Base-by-base conservation (phyloP, 345 rosid genomes). In the Hibiscus mutabilis region DNA sequence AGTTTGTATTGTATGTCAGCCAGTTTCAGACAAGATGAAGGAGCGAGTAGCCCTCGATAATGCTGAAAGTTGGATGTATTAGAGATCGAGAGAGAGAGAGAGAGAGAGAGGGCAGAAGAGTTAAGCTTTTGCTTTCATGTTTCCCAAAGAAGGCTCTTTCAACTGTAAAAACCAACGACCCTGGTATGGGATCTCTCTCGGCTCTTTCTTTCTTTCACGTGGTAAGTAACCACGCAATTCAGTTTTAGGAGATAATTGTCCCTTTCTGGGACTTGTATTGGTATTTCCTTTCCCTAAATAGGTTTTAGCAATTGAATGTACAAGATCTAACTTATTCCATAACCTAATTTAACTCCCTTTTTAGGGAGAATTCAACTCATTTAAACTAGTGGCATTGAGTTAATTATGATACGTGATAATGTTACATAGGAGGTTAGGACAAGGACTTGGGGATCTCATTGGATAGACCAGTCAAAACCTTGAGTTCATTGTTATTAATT, bases 21-120 rank as follows among this genome's bases (percentile, higher is more conserved):
- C 18, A n/a, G 73, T 67, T 69, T 66, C 58, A 72, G 78, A 67
- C 56, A 73, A 73, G 76, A 75, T 71, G 60, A 69, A 70, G 75
- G 76, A 61, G 76, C 42, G 58, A 55, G 68, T 57, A 19, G 10
- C 4, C 72, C 84, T 83, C 82, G 82, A 80, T 59, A 83, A 64
- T 25, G 82, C 60, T 59, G 79, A 83, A 83, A 78, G 86, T 70
- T 73, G 49, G 64, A 60, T 47, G 27, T 16, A 31, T 60, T 16
- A 37, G 67, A 55, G 40, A 35, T 19, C 3, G 18, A 44, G n/a
- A 63, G 2, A 33, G n/a, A 37, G 67, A 55, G 40, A 35, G 18
- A 44, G n/a, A 63, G 2, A 33, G 18, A 44, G n/a, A 63, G 2
- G n/a, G 65, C 7, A 19, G 19, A 21, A 55, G 56, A 14, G 49